These are phyloP conservation scores for Penicillium manginii DNA, from an alignment of 495 filamentous ascomycete genomes.

Conservation along the genomic window DNA sequence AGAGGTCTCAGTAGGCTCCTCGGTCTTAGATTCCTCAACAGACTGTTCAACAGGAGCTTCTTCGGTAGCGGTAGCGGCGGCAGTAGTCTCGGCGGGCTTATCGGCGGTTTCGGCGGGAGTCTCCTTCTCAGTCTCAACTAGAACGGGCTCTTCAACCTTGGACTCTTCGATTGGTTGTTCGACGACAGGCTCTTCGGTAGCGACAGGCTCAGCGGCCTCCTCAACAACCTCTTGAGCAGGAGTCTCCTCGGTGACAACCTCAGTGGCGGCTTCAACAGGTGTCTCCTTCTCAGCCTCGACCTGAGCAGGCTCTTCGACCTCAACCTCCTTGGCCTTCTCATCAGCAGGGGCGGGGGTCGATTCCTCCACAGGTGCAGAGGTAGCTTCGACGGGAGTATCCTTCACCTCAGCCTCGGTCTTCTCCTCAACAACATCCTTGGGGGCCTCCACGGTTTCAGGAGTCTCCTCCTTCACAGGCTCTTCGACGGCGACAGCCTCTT, in stretches of 20 bases:
- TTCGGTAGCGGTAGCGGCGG: constrained; percentile 3
- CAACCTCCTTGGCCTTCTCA: constrained; percentile 13
- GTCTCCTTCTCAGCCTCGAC: constrained; percentile 8
- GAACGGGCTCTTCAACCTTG: constrained; percentile 13
- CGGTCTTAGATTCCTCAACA: constrained; percentile 8
- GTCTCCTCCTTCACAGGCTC: background rate
- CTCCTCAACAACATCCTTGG: background rate
- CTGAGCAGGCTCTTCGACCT: constrained; percentile 17
- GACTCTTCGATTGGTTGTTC: constrained; percentile 20
- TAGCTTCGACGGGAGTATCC: background rate
- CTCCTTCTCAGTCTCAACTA: background rate
- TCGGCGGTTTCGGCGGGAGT: constrained; percentile 14
- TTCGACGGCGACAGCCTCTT: background rate
- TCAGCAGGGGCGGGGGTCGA: background rate
- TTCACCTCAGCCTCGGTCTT: background rate
- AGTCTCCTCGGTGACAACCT: background rate
- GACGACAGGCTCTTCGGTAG: constrained; percentile 8
- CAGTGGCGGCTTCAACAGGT: constrained; percentile 12
- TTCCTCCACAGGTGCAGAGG: background rate
- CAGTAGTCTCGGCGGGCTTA: constrained; percentile 14
- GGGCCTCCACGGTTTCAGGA: background rate
- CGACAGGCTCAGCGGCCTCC: background rate
- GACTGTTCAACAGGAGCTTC: constrained; percentile 11
- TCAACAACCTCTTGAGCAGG: background rate
- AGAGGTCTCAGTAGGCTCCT: background rate